Percentiles rank a stretch among this genome's conserved stretches.
These are phyloP conservation scores for Diddensiella caesifluorescens DNA, from an alignment of 805 yeast species.

Conservation along the genomic window DNA sequence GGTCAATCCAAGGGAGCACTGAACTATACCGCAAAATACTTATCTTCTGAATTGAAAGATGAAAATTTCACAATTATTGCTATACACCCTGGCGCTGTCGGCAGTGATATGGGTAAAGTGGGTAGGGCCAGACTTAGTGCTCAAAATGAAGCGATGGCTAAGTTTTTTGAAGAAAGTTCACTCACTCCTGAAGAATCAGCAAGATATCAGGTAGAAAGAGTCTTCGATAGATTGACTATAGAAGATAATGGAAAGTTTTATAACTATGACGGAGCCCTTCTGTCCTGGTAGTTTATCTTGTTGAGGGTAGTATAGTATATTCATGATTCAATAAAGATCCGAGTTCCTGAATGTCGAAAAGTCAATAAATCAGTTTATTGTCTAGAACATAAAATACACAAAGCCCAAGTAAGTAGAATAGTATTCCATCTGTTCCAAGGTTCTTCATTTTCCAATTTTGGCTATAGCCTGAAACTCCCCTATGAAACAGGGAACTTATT, in stretches of 20 bases:
- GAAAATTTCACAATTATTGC: conserved; percentile 32
- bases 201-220: conserved; percentile 13
- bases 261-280: conserved; percentile 13
- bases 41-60: conserved; percentile 27
- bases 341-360: no score
- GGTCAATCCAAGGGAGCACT: conserved; percentile 38
- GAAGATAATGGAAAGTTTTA: conserved; percentile 27
- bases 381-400: no score
- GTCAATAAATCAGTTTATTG: no score
- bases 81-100: conserved; percentile 39
- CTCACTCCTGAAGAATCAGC: conserved; percentile 27
- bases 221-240: conserved; percentile 22
- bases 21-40: conserved; percentile 30
- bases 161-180: conserved; percentile 8
- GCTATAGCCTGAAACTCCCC: no score
- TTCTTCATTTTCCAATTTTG: no score
- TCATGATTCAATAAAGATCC: no score
- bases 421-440: no score
- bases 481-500: no score
- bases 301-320: no score
- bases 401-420: no score
- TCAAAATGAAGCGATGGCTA: conserved; percentile 8
- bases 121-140: conserved; percentile 4
- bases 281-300: conserved; percentile 14
- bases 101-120: conserved; percentile 32